A percentile compares a stretch with the other conserved stretches of the same genome.
Conservation (phyloP, 2,329 filamentous ascomycete species). For the Biscogniauxia sp. region DNA sequence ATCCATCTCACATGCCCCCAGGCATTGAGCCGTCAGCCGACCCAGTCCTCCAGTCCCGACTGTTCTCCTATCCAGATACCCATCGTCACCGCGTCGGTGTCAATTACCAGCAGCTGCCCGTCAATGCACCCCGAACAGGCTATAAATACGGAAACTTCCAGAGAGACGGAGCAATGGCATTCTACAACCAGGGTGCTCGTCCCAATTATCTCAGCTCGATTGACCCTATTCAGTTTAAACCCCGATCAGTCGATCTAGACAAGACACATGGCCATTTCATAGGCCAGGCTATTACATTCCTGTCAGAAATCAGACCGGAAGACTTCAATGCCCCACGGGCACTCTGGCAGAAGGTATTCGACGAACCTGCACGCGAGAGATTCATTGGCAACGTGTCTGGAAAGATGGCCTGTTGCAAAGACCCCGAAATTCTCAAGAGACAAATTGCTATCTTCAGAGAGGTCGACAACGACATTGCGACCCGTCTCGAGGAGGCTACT, state of each 20-base stretch:
- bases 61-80: conserved; percentile 70
- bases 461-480: conserved; percentile 56
- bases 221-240: conserved; percentile 35
- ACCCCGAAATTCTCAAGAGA: conserved; percentile 60
- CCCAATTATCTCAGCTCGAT: conserved; percentile 50
- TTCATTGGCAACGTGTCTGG: conserved; percentile 60
- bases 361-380: conserved; percentile 54
- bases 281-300: conserved; percentile 37
- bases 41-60: conserved; percentile 65
- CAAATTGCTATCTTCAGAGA: conserved; percentile 66
- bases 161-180: conserved; percentile 68
- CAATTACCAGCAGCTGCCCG: conserved; percentile 59
- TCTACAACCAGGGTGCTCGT: conserved; percentile 64
- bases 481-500: conserved; percentile 59
- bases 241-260: conserved; percentile 36
- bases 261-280: conserved; percentile 39
- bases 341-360: conserved; percentile 61
- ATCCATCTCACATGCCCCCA: conserved; percentile 63
- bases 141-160: conserved; percentile 62
- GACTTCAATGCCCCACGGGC: conserved; percentile 50
- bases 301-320: conserved; percentile 38
- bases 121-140: conserved; percentile 49
- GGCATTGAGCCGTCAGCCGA: conserved; percentile 69
- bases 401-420: conserved; percentile 57
- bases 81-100: conserved; percentile 55